Percentiles rank a stretch among this genome's conserved stretches.
Conservation (phyloP, 352 stramenopile genomes). For the Proteromonas lacertae region DNA sequence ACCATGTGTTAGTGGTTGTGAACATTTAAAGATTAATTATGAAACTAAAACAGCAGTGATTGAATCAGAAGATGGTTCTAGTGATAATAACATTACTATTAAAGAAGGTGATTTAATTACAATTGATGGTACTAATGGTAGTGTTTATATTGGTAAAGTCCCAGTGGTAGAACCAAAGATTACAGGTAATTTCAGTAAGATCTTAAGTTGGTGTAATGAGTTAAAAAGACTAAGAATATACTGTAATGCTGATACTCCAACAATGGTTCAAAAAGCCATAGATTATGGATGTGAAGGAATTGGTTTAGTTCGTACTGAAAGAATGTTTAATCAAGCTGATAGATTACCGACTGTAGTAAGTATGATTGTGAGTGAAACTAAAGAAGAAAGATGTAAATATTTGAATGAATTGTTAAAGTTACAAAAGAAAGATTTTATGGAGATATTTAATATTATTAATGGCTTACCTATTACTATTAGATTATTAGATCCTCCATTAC, state of each 20-base stretch:
- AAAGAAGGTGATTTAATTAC: no score
- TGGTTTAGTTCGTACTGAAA: not conserved
- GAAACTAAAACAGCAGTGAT: not conserved
- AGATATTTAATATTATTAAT: not conserved
- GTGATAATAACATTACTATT: conserved; percentile 1
- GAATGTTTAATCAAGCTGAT: not conserved
- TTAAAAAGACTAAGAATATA: conserved; percentile 19
- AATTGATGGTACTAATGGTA: not conserved
- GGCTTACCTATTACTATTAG: conserved; percentile 19
- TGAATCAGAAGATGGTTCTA: not conserved
- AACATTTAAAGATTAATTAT: not conserved
- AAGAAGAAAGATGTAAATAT: not conserved
- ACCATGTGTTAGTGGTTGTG: not conserved
- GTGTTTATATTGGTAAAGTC: not conserved
- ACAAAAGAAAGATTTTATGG: not conserved
- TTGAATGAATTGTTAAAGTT: not conserved
- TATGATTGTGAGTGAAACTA: not conserved
- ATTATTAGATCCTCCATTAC: conserved; percentile 25
- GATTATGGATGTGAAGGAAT: conserved; percentile 17
- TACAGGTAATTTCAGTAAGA: conserved; percentile 8
- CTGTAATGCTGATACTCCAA: conserved; percentile 23
- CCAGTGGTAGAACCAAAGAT: not conserved
- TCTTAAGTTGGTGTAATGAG: conserved; percentile 22
- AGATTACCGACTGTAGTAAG: not conserved
- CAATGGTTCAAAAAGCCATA: conserved; percentile 13